Evolutionary conservation across 2,329 filamentous ascomycete genomes (phyloP), one percentile per base, ranked within the genome.

Genomic region (Chaetomiaceae sp.): DNA sequence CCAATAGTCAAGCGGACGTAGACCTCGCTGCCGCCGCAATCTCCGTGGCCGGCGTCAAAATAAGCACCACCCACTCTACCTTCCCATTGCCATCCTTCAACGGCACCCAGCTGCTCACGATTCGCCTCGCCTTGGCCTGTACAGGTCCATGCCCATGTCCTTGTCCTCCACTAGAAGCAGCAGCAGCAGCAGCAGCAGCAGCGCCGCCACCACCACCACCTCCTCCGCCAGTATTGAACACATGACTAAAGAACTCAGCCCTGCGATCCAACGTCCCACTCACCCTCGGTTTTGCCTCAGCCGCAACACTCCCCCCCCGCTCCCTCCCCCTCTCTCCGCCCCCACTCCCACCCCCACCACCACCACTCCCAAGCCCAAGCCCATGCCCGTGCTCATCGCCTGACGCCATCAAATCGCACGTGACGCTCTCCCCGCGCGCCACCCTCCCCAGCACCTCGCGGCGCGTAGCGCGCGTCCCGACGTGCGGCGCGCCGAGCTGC

Each of bases 391-490:
- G 19, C 10, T 18, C 34, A 10, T 14, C 26, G 27, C 36, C 27
- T 15, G 1, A 30, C 44, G 41, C 39, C 45, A 53, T 38, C 20
- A 57, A 20, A 26, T 56, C 52, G 6, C 34, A 27, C 10, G 35
- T 45, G 6, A 49, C 43, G 0, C 49, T 20, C 24, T 60, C 56
- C 8, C 60, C 58, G 1, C 48, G 47, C 3, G 48, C 48, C 1
- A 71, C 53, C 6, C 59, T 56, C n/a, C 70, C 65, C 18, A 65
- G 64, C 2, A 80, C 70, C 0, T 62, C 63, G 1, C 60, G 56
- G 52, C 68, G 70, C 61, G 76, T 73, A 0, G 66, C 62, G 40
- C 68, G 70, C 2, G 66, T 67, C 6, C 74, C 58, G 2, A 74
- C 58, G 2, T 63, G 66, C 0, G 67, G 65, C 8, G 70, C 66